Evolutionary conservation across 2,329 filamentous ascomycete species (phyloP).

Genomic region (Aspergillus latus): DNA sequence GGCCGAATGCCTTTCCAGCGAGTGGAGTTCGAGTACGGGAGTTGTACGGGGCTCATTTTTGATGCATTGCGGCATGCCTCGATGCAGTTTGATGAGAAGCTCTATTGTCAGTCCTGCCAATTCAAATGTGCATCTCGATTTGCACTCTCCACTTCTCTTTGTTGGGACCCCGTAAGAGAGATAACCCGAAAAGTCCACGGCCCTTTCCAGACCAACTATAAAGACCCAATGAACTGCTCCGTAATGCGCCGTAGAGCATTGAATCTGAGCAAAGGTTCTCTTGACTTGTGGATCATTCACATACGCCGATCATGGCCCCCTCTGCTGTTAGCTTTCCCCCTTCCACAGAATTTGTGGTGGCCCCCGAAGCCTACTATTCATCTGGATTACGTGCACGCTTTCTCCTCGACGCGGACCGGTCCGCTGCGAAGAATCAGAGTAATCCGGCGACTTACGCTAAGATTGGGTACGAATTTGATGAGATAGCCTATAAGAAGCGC

Average conservation of each 20-base stretch:
- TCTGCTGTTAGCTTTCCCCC: conserved; percentile 9
- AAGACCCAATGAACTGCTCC: conserved; percentile 8
- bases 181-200: background rate
- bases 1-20: conserved; percentile 6
- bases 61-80: conserved; percentile 8
- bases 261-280: background rate
- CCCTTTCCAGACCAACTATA: conserved; percentile 5
- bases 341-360: background rate
- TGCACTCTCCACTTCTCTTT: conserved; percentile 3
- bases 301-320: conserved; percentile 11
- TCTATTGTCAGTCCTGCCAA: conserved; percentile 3
- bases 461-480: conserved; percentile 16
- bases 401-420: conserved; percentile 13
- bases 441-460: conserved; percentile 7
- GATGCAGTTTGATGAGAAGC: background rate
- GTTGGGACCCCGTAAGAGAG: background rate
- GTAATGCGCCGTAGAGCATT: background rate
- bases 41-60: conserved; percentile 5
- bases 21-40: conserved; percentile 7
- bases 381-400: conserved; percentile 15
- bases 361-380: conserved; percentile 15
- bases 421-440: conserved; percentile 6
- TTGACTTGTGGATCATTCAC: conserved; percentile 4
- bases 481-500: conserved; percentile 17
- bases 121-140: conserved; percentile 8